Evolutionary conservation across 1,284 basidiomycete species (phyloP), one percentile per base, ranked within the genome.

Genomic region (Ceraceosorus guamensis): DNA sequence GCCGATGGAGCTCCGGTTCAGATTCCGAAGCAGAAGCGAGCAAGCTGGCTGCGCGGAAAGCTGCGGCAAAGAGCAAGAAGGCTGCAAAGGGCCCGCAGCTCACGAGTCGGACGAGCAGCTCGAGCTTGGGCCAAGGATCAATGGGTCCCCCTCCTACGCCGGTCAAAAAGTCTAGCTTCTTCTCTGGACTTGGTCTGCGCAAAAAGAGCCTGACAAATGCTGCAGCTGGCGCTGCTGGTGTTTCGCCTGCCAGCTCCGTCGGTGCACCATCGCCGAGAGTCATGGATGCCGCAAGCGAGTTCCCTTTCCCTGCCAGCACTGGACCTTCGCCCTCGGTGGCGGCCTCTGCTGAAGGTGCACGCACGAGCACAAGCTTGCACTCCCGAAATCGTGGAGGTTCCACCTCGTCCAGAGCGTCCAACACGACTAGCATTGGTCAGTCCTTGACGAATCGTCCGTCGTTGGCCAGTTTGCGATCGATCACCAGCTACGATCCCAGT

Each of bases 1-100:
- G 37, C 37, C 53, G 61, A 31, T 69, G 67, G 67, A 69, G 67
- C 53, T 69, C 67, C 4, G 67, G 65, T 5, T 69, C 67, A 10
- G 67, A 69, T 16, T 61, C 60, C 4, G 65, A 66, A 1, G 61
- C 53, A 16, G 66, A 61, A 7, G 46, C 52, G 18, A 53, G 50
- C 16, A n/a, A 50, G 50, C 11, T 18, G 30, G 47, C 13, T 24
- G 14, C 18, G 45, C 14, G 30, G 46, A 35, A 16, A 37, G 14
- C 31, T 14, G 45, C 24, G 46, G 30, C 35, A 33, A 52, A 57
- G 44, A 16, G 31, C 33, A 57, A 31, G 18, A 37, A 52, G 54
- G 60, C 55, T n/a, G 57, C 62, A n/a, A 57, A 60, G 34, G 59
- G 62, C 13, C 60, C 51, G 18, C 54, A 53, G 10, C 48, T 59